phyloP scores from a whole-genome alignment of 306 rosid genomes.

The Lathyrus sativus region DNA sequence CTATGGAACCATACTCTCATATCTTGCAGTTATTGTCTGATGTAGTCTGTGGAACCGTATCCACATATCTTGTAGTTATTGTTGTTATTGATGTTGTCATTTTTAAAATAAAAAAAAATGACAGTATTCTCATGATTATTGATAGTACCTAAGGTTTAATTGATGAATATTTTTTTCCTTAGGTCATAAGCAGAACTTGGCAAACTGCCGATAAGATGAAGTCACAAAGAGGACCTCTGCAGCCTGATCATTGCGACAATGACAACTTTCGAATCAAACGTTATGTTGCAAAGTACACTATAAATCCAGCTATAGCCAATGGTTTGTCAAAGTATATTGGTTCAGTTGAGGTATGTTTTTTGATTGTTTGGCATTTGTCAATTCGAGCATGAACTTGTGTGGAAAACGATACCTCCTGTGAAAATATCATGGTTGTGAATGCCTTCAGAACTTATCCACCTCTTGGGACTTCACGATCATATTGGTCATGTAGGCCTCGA shows the following conservation, averaged over 20 bases:
- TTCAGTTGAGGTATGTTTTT: slow-evolving; percentile 74
- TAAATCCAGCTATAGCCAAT: slow-evolving; percentile 89
- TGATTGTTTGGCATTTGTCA: slow-evolving; percentile 15
- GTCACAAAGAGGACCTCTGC: slow-evolving; percentile 64
- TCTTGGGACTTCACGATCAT: too few relatives aligned
- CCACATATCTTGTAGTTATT: too few relatives aligned
- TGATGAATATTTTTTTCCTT: slow-evolving; percentile 27
- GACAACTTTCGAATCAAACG: slow-evolving; percentile 86
- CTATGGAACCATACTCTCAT: not conserved
- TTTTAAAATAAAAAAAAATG: too few relatives aligned
- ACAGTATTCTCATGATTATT: too few relatives aligned
- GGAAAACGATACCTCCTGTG: slow-evolving; percentile 23
- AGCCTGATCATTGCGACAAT: slow-evolving; percentile 50
- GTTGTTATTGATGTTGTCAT: too few relatives aligned
- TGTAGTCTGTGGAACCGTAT: too few relatives aligned
- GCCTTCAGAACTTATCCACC: slow-evolving; percentile 4
- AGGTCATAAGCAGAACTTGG: slow-evolving; percentile 97
- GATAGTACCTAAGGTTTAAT: not conserved
- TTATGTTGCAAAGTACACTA: slow-evolving; percentile 84
- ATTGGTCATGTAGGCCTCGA: too few relatives aligned
- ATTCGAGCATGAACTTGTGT: slow-evolving; percentile 24
- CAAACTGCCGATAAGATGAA: slow-evolving; percentile 99
- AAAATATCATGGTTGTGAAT: slow-evolving; percentile 5
- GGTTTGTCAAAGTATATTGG: slow-evolving; percentile 75
- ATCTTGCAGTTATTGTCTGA: not conserved